Conservation (phyloP, 441 rosid species). For the Pelargonium australe region DNA sequence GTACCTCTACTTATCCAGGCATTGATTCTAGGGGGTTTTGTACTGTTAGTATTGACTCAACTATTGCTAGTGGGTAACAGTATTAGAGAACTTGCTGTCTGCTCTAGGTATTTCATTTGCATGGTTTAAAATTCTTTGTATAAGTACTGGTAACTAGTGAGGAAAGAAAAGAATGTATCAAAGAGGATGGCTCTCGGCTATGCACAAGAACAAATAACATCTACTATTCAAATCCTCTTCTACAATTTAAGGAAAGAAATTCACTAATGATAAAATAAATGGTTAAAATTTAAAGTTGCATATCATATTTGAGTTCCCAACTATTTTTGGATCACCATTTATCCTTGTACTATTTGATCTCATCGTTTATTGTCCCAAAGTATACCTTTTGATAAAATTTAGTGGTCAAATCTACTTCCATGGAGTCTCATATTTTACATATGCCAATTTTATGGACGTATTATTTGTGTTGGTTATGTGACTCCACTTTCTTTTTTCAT, state of each 20-base stretch:
- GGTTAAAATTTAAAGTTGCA: too few species aligned
- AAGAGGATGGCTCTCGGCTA: neutral
- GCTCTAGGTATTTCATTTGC: neutral
- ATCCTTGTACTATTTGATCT: too few species aligned
- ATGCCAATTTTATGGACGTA: too few species aligned
- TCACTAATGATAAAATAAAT: neutral
- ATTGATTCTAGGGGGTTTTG: neutral
- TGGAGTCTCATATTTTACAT: too few species aligned
- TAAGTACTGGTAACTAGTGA: too few species aligned
- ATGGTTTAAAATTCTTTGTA: too few species aligned
- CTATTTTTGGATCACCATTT: too few species aligned
- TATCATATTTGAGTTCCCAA: too few species aligned
- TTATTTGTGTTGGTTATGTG: neutral
- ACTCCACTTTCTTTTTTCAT: conserved; percentile 17
- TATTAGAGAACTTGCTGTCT: neutral
- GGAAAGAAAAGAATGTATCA: neutral
- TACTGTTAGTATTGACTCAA: neutral
- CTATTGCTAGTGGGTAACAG: neutral
- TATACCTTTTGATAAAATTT: too few species aligned
- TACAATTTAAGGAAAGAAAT: neutral
- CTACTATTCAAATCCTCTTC: too few species aligned
- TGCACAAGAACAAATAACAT: neutral
- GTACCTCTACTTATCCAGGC: neutral
- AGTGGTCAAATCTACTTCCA: too few species aligned
- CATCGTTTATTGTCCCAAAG: too few species aligned